Evolutionary conservation across 495 filamentous ascomycete species (phyloP), one percentile per base, ranked within the genome.

Genomic region (Xylaria grammica): DNA sequence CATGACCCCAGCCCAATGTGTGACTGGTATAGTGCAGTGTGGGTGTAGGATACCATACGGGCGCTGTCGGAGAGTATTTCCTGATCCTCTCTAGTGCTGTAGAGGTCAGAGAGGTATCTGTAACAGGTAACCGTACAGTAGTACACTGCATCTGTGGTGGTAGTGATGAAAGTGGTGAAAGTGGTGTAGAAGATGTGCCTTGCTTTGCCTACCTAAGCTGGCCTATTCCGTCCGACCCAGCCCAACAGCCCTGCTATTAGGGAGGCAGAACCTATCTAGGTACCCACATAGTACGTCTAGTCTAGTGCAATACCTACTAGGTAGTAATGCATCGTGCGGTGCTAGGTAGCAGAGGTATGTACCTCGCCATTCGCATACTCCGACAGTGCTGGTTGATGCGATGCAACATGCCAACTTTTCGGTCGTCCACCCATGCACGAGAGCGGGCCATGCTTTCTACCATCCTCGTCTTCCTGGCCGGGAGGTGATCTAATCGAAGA

Each of bases 1-100:
- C 72, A 72, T 72, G 72, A 74, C 68, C 65, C 48, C 65, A 26
- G 27, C 65, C 48, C 65, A 26, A 22, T 63, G 60, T 72, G 53
- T 53, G 9, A 57, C 51, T 50, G 30, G 27, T 1, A 30, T 24
- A 63, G 61, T 40, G 26, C 46, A 50, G 26, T 4, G 46, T 24
- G 9, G 4, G 17, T n/a, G 5, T 24, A 7, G 19, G 8, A 7
- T 29, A 50, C 19, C 46, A 7, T 29, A 50, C 19, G 10, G 62
- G 62, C 32, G 38, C 45, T 50, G 53, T 56, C 62, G 62, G 62
- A 42, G 62, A n/a, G 52, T 49, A 64, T 58, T 44, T 42, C 62
- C 53, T 51, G 44, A 57, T 58, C 32, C 52, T 48, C 15, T 34
- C 53, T 53, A 57, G 40, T 17, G 8, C 40, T 3, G 40, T 42